phyloP scores from a whole-genome alignment of 129 eudicot genomes.

The Centella asiatica region DNA sequence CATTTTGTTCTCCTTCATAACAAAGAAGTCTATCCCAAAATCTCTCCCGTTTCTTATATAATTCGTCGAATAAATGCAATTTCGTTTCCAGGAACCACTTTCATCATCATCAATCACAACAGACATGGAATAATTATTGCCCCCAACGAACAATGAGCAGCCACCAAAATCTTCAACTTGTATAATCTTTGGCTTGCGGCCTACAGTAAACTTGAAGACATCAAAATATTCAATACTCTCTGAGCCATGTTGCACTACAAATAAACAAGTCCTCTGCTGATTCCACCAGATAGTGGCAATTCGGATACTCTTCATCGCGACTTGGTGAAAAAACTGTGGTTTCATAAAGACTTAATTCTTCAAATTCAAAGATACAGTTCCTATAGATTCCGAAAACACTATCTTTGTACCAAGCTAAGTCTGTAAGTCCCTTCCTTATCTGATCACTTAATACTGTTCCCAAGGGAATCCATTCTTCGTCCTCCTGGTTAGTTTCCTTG shows the following conservation, averaged over 20 bases:
- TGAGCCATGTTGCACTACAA: constrained; percentile 2
- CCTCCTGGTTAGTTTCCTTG: neutral
- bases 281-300: constrained; percentile 1
- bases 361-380: neutral
- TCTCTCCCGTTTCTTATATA: too few species aligned
- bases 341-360: neutral
- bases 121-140: too few species aligned
- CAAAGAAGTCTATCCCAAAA: too few species aligned
- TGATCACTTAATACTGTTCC: too few species aligned
- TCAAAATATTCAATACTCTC: constrained; percentile 1
- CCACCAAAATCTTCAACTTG: constrained; percentile 3
- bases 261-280: neutral
- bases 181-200: too few species aligned
- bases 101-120: too few species aligned
- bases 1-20: too few species aligned
- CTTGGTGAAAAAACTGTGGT: neutral
- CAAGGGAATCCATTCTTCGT: neutral
- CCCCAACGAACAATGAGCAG: too few species aligned
- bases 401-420: neutral
- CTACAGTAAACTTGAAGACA: constrained; percentile 6
- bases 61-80: too few species aligned
- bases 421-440: neutral
- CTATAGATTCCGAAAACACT: neutral
- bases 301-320: neutral
- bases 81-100: too few species aligned